These are phyloP conservation scores for Dendrobium catenatum DNA, from an alignment of 106 monocot genomes.

Conservation along the genomic window DNA sequence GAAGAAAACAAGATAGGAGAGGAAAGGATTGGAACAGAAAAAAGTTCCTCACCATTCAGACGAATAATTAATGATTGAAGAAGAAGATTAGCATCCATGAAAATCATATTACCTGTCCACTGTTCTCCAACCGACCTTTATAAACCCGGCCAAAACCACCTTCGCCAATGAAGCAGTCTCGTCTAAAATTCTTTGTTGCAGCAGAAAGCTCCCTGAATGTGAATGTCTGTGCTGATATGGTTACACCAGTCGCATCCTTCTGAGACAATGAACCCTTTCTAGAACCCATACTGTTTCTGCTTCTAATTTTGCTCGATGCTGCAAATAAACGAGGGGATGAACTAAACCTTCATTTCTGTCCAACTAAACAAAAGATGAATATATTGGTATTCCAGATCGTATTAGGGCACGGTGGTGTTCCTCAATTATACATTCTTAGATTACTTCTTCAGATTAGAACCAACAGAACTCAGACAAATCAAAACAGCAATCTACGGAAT, in stretches of 20 bases:
- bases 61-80: background rate
- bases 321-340: background rate
- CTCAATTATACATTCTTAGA: background rate
- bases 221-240: constrained; percentile 38
- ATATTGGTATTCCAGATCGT: background rate
- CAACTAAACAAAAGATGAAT: background rate
- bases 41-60: background rate
- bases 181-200: constrained; percentile 37
- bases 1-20: background rate
- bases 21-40: background rate
- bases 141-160: constrained; percentile 52
- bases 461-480: background rate
- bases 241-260: constrained; percentile 24
- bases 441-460: background rate
- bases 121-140: constrained; percentile 34
- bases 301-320: constrained; percentile 21
- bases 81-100: background rate
- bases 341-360: background rate
- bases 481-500: background rate
- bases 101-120: constrained; percentile 30
- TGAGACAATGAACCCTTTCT: constrained; percentile 13
- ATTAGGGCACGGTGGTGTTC: background rate
- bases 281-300: constrained; percentile 5
- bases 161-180: constrained; percentile 43
- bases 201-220: constrained; percentile 32